Evolutionary conservation across 164 flowering plant genomes (phyloP).

Genomic region (Aristolochia contorta): DNA sequence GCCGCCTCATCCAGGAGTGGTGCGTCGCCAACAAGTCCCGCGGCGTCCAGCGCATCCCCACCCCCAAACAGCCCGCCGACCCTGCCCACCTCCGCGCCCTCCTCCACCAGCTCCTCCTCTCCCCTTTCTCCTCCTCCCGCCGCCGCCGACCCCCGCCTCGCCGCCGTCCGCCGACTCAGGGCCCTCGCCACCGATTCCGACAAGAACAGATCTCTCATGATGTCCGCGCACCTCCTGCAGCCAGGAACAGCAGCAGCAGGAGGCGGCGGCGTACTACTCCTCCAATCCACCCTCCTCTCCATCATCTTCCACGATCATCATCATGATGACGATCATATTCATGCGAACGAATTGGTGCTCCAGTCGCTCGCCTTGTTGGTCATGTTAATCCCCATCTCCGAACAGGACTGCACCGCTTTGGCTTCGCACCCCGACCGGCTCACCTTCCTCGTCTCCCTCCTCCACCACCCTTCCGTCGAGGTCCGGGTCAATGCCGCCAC

Average conservation of each 20-base stretch:
- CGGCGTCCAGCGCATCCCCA: constrained; percentile 85
- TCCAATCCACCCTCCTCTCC: constrained; percentile 21
- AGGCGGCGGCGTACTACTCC: too few relatives aligned
- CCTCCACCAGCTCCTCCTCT: constrained; percentile 23
- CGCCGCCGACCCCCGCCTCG: constrained; percentile 25
- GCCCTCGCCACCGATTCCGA: constrained; percentile 75
- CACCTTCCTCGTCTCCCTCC: constrained; percentile 26
- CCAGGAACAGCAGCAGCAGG: too few relatives aligned
- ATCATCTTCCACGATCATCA: constrained; percentile 33
- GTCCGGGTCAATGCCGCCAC: constrained; percentile 69
- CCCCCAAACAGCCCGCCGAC: constrained; percentile 96
- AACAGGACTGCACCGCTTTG: constrained; percentile 39
- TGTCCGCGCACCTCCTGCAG: constrained; percentile 28
- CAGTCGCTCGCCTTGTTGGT: constrained; percentile 60
- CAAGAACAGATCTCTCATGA: constrained; percentile 56
- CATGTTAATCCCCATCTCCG: constrained; percentile 45
- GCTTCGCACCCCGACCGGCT: constrained; percentile 43
- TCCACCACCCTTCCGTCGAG: constrained; percentile 51
- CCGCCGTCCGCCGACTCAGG: constrained; percentile 55
- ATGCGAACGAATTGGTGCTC: constrained; percentile 32
- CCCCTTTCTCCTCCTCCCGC: constrained; percentile 25
- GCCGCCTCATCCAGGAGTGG: constrained; percentile 95
- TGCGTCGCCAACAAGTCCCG: constrained; percentile 72
- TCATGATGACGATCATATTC: constrained; percentile 3
- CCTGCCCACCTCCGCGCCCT: constrained; percentile 48